Evolutionary conservation across 208 protist genomes (phyloP).

Genomic region (Leishmania aethiopica): DNA sequence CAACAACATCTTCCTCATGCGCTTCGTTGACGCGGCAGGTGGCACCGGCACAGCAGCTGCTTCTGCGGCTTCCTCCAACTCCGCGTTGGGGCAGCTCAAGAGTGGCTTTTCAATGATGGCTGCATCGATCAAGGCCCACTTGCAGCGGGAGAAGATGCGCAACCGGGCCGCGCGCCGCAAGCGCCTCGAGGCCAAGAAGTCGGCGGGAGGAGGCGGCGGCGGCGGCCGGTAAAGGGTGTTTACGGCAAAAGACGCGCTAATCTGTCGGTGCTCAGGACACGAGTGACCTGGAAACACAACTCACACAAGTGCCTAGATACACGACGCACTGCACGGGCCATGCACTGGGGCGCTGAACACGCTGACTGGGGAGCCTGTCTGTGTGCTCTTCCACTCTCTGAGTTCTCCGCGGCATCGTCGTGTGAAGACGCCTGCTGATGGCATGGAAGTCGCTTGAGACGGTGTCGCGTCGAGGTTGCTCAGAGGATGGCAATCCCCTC

Average conservation of each 20-base stretch:
- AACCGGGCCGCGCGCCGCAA: slow-evolving; percentile 59
- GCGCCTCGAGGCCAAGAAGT: slow-evolving; percentile 46
- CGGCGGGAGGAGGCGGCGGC: background rate
- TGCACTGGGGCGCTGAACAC: background rate
- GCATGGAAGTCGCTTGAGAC: background rate
- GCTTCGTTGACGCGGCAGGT: slow-evolving; percentile 40
- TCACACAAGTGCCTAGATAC: background rate
- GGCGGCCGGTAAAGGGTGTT: background rate
- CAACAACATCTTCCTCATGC: slow-evolving; percentile 71
- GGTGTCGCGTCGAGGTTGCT: background rate
- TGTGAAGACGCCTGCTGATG: background rate
- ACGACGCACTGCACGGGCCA: background rate
- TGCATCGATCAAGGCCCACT: slow-evolving; percentile 45
- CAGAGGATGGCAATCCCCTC: background rate
- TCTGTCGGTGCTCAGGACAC: background rate
- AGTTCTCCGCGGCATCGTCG: background rate
- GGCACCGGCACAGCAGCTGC: background rate
- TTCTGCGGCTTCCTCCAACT: background rate
- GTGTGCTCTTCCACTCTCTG: slow-evolving; percentile 1
- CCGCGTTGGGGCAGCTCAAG: slow-evolving; percentile 9
- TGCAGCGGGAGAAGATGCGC: slow-evolving; percentile 56
- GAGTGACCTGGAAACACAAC: background rate
- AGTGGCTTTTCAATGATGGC: slow-evolving; percentile 45
- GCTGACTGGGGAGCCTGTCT: background rate
- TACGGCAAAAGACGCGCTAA: background rate